Conservation (phyloP, 371 early-diverging fungal species). For the Blastocladiella emersonii region DNA sequence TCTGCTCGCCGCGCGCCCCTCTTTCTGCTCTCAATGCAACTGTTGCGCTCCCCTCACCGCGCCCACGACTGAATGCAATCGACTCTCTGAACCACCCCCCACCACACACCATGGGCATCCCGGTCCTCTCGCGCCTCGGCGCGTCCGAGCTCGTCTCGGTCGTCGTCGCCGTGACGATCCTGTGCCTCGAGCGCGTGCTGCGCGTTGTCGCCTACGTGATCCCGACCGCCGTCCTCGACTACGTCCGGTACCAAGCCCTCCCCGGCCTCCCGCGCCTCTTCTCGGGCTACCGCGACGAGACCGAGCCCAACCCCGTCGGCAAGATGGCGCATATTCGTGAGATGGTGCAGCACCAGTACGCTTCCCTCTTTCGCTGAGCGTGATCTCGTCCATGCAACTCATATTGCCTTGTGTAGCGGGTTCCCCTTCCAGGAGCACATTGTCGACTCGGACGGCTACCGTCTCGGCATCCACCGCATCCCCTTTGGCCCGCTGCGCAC, state of each 20-base stretch:
- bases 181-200: conserved; percentile 48
- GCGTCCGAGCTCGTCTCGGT: conserved; percentile 36
- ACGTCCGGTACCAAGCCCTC: conserved; percentile 15
- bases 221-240: conserved; percentile 35
- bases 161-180: conserved; percentile 44
- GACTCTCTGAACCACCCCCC: too few relatives aligned
- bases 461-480: conserved; percentile 78
- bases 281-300: background rate
- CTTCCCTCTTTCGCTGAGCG: background rate
- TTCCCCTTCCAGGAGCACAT: conserved; percentile 74
- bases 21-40: too few relatives aligned
- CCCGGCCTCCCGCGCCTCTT: conserved; percentile 11
- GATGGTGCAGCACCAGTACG: conserved; percentile 2
- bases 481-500: conserved; percentile 19
- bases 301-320: background rate
- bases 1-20: too few relatives aligned
- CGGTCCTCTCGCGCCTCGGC: conserved; percentile 31
- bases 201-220: conserved; percentile 48
- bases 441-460: conserved; percentile 78
- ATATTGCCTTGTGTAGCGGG: conserved; percentile 31
- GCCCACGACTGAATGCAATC: too few relatives aligned
- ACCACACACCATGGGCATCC: too few relatives aligned
- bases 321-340: conserved; percentile 1
- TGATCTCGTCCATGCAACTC: background rate
- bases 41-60: too few relatives aligned